A percentile compares a stretch with the other conserved stretches of the same genome.
phyloP scores from a whole-genome alignment of 2,329 filamentous ascomycete genomes.

The Trichoderma arundinaceum region DNA sequence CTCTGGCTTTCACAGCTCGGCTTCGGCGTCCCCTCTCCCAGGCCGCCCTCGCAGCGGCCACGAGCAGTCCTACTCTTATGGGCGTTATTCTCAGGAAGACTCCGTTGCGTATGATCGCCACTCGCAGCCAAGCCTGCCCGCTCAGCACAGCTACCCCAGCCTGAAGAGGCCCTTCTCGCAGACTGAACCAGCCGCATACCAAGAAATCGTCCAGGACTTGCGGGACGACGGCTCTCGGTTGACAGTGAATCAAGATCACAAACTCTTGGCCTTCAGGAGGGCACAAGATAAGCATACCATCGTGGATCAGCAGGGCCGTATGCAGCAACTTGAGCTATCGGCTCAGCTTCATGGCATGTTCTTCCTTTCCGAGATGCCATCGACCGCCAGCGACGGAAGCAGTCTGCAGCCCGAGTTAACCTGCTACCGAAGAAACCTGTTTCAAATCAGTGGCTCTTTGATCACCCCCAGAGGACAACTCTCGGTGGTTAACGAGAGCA shows the following conservation, averaged over 20 bases:
- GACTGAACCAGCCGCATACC: slow-evolving; percentile 60
- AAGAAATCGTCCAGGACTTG: slow-evolving; percentile 66
- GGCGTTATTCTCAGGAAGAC: slow-evolving; percentile 61
- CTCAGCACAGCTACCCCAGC: slow-evolving; percentile 60
- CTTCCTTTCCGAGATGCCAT: slow-evolving; percentile 80
- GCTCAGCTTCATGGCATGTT: slow-evolving; percentile 89
- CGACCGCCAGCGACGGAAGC: slow-evolving; percentile 62
- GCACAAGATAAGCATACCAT: slow-evolving; percentile 65
- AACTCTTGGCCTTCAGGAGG: slow-evolving; percentile 63
- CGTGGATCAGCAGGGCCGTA: slow-evolving; percentile 63
- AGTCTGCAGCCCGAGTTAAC: slow-evolving; percentile 80
- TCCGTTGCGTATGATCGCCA: slow-evolving; percentile 60
- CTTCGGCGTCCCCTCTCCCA: slow-evolving; percentile 54
- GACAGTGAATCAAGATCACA: slow-evolving; percentile 65
- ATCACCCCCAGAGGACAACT: slow-evolving; percentile 78
- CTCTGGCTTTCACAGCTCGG: slow-evolving; percentile 53
- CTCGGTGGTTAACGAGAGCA: slow-evolving; percentile 81
- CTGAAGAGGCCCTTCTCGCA: slow-evolving; percentile 65
- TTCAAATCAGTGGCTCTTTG: slow-evolving; percentile 91
- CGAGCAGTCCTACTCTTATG: slow-evolving; percentile 57
- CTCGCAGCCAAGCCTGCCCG: slow-evolving; percentile 53
- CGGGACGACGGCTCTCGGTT: slow-evolving; percentile 63
- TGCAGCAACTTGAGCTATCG: slow-evolving; percentile 66
- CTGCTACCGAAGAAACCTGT: slow-evolving; percentile 93
- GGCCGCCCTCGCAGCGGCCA: slow-evolving; percentile 58